Percentiles rank a stretch among this genome's conserved stretches.
phyloP scores from a whole-genome alignment of 192 early-diverging fungal species.

The Coemansia sp. region DNA sequence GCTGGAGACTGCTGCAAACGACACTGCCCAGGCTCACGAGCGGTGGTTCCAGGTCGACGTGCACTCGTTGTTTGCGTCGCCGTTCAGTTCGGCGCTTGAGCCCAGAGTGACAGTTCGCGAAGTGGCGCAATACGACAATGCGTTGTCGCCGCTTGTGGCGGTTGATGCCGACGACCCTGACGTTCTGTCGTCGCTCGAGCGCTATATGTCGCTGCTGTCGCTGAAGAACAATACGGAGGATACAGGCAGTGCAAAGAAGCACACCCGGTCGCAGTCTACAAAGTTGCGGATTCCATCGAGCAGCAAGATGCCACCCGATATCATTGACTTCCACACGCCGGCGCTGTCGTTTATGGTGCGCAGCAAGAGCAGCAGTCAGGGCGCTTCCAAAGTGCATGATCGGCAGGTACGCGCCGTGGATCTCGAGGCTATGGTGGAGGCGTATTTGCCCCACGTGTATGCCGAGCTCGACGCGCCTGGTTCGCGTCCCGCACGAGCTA shows the following conservation, averaged over 20 bases:
- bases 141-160: conserved; percentile 3
- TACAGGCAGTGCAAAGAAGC: too few species aligned
- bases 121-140: conserved; percentile 6
- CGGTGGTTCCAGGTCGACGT: conserved; percentile 36
- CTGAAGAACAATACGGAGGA: background rate
- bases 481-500: background rate
- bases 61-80: conserved; percentile 31
- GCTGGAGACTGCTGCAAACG: background rate
- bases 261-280: conserved; percentile 5
- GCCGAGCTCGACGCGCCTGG: conserved; percentile 8
- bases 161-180: conserved; percentile 23
- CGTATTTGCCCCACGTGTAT: conserved; percentile 37
- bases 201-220: conserved; percentile 20
- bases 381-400: background rate
- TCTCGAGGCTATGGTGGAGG: conserved; percentile 44
- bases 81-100: conserved; percentile 10
- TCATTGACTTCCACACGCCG: conserved; percentile 18
- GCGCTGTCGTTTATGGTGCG: conserved; percentile 31
- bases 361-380: background rate
- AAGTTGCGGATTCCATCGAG: conserved; percentile 17
- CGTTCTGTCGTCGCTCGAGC: conserved; percentile 18
- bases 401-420: conserved; percentile 27
- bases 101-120: conserved; percentile 25
- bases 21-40: background rate
- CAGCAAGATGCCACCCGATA: conserved; percentile 13